phyloP scores from a whole-genome alignment of 1,139 yeast genomes.

The Lodderomyces margitis region DNA sequence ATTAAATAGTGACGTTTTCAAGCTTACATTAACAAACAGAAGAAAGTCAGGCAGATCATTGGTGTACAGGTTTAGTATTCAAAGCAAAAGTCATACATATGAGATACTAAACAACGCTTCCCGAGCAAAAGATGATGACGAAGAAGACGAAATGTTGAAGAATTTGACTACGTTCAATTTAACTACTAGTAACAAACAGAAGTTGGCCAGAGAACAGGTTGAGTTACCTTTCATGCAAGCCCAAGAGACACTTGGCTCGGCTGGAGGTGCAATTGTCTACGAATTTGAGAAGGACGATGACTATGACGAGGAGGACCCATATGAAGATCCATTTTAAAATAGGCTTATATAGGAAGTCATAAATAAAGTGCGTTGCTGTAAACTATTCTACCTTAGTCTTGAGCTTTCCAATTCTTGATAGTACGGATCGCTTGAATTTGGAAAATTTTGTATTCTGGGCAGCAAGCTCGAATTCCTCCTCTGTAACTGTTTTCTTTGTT shows the following conservation, averaged over 20 bases:
- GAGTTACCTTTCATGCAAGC: constrained; percentile 89
- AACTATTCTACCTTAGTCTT: constrained; percentile 2
- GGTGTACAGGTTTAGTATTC: constrained; percentile 52
- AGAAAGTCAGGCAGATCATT: constrained; percentile 84
- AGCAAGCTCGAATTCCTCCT: constrained; percentile 62
- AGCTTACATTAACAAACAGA: constrained; percentile 57
- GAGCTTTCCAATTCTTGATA: constrained; percentile 4
- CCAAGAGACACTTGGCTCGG: constrained; percentile 69
- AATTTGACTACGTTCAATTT: constrained; percentile 86
- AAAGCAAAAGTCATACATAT: constrained; percentile 51
- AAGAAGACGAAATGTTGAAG: constrained; percentile 51
- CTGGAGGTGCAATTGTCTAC: constrained; percentile 86
- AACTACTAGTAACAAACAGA: constrained; percentile 71
- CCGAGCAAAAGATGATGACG: constrained; percentile 24
- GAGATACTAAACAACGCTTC: constrained; percentile 32
- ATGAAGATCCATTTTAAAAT: constrained; percentile 81
- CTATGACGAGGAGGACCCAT: constrained; percentile 96
- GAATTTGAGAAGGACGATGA: constrained; percentile 85
- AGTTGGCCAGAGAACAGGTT: constrained; percentile 75
- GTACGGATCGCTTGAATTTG: constrained; percentile 17
- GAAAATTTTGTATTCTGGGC: constrained; percentile 25
- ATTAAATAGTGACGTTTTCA: constrained; percentile 48
- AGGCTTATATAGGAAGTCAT: background rate
- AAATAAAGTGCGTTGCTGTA: background rate
- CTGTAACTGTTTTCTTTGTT: constrained; percentile 72